Evolutionary conservation across 2,329 filamentous ascomycete species (phyloP).

Genomic region (Helicocarpus griseus): DNA sequence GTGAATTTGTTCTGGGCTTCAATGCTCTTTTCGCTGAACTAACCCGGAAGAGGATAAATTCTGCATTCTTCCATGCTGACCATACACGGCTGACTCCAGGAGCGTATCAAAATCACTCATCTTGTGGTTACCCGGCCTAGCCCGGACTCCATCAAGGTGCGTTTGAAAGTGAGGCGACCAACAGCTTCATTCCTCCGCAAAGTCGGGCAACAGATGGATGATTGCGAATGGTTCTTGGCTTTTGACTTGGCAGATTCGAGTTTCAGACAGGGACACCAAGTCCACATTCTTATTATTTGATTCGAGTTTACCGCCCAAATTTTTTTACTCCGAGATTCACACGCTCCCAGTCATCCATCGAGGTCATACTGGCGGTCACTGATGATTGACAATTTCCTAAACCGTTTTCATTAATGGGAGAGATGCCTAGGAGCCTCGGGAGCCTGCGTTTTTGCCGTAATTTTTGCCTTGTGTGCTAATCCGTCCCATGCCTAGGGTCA

Average conservation of each 20-base stretch:
- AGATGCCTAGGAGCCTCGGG: not conserved
- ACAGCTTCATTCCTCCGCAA: not conserved
- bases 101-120: not conserved
- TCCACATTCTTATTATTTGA: too few species aligned
- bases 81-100: not conserved
- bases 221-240: not conserved
- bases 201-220: slow-evolving; percentile 3
- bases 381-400: too few species aligned
- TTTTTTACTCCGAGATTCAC: too few species aligned
- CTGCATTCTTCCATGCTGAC: not conserved
- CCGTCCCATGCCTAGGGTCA: too few species aligned
- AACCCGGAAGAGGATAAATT: not conserved
- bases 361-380: too few species aligned
- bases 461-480: not conserved
- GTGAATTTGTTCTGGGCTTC: not conserved
- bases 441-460: not conserved
- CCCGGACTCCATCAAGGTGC: not conserved
- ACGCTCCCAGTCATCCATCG: too few species aligned
- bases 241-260: not conserved
- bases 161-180: slow-evolving; percentile 3
- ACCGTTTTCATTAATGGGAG: not conserved
- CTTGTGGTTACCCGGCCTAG: not conserved
- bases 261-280: too few species aligned
- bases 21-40: not conserved
- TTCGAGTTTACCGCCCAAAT: too few species aligned